phyloP scores from a whole-genome alignment of 176 grass and related monocot genomes.

The Metroxylon sagu region DNA sequence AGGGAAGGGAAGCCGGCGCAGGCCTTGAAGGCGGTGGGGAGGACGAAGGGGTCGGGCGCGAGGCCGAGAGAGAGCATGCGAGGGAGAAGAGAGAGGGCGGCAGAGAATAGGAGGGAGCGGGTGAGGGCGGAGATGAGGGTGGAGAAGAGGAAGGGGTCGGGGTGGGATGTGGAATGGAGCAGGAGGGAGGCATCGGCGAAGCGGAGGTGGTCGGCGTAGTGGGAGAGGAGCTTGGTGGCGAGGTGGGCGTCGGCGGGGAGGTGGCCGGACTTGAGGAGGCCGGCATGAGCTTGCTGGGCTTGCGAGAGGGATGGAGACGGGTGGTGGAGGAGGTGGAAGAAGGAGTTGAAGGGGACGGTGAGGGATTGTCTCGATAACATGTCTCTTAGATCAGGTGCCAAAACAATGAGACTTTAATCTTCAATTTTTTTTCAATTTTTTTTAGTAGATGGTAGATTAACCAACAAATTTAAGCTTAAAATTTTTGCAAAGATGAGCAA shows the following conservation, averaged over 20 bases:
- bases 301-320: neutral
- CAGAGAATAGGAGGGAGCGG: neutral
- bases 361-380: too few relatives aligned
- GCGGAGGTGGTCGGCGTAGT: neutral
- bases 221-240: conserved; percentile 3
- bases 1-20: conserved; percentile 28
- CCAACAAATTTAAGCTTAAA: too few relatives aligned
- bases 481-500: too few relatives aligned
- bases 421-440: too few relatives aligned
- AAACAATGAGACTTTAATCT: too few relatives aligned
- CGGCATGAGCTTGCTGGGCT: conserved; percentile 3
- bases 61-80: conserved; percentile 50
- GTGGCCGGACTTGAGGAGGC: conserved; percentile 15
- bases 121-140: conserved; percentile 9
- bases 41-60: conserved; percentile 43
- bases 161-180: neutral
- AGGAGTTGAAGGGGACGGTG: neutral
- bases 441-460: too few relatives aligned
- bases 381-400: too few relatives aligned
- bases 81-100: conserved; percentile 13
- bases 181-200: neutral
- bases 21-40: conserved; percentile 58
- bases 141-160: conserved; percentile 16
- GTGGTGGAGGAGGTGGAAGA: neutral
- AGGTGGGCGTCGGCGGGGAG: neutral